Percentiles rank a stretch among this genome's conserved stretches.
Evolutionary conservation across 495 filamentous ascomycete genomes (phyloP).

Genomic region (Achaetomiella virescens): DNA sequence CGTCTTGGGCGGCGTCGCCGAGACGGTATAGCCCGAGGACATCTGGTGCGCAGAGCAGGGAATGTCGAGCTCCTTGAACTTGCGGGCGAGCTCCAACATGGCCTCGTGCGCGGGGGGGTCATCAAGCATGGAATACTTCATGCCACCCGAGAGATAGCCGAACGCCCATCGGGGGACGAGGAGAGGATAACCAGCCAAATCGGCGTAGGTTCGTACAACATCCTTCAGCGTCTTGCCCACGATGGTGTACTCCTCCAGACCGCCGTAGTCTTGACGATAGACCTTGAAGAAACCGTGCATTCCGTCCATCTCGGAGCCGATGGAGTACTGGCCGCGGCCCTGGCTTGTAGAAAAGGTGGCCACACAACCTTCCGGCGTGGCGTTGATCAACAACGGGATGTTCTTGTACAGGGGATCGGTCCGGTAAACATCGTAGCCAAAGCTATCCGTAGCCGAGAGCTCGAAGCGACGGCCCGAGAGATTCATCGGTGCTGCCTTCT

Average conservation of each 20-base stretch:
- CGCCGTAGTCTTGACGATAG: constrained; percentile 63
- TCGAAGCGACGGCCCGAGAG: constrained; percentile 59
- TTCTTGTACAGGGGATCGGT: constrained; percentile 71
- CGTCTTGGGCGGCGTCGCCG: constrained; percentile 57
- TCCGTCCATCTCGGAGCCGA: constrained; percentile 65
- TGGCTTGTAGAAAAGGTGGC: constrained; percentile 5
- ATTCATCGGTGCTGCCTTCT: constrained; percentile 66
- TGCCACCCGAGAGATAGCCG: constrained; percentile 50
- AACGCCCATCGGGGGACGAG: constrained; percentile 50
- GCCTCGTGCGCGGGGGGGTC: constrained; percentile 60
- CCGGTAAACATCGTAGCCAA: constrained; percentile 63
- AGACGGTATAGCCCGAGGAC: constrained; percentile 66
- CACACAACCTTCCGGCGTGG: constrained; percentile 52
- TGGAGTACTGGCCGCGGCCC: constrained; percentile 31
- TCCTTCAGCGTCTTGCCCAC: constrained; percentile 59
- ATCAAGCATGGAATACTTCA: constrained; percentile 5
- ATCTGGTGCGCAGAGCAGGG: constrained; percentile 68
- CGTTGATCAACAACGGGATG: constrained; percentile 61
- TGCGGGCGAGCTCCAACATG: constrained; percentile 42
- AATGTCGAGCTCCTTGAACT: constrained; percentile 51
- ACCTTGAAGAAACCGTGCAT: constrained; percentile 54
- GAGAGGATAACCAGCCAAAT: constrained; percentile 57
- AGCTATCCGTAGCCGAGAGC: constrained; percentile 58
- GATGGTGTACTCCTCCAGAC: constrained; percentile 63
- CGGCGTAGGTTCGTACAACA: constrained; percentile 57